These are phyloP conservation scores for Myxozyma mucilagina DNA, from an alignment of 805 yeast genomes.

Conservation along the genomic window DNA sequence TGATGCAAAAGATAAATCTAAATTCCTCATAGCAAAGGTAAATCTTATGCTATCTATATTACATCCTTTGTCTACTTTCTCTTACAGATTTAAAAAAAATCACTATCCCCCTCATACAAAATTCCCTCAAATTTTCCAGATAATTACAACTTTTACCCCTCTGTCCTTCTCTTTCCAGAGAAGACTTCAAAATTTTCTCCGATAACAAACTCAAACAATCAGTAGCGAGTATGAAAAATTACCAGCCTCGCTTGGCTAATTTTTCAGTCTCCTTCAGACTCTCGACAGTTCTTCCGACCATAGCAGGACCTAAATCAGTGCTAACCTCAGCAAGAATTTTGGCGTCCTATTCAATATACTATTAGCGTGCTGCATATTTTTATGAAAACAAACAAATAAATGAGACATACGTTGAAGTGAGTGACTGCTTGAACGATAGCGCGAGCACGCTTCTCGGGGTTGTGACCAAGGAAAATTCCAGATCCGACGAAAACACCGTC, in stretches of 20 bases:
- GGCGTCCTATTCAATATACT: conserved; percentile 46
- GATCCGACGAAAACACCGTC: conserved; percentile 79
- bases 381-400: background rate
- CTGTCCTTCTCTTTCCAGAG: too few relatives aligned
- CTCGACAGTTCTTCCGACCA: conserved; percentile 69
- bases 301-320: conserved; percentile 70
- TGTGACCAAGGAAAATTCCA: conserved; percentile 72
- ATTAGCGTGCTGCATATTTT: background rate
- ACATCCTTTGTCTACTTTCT: too few relatives aligned
- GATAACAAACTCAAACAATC: too few relatives aligned
- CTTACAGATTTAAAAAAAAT: too few relatives aligned
- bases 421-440: conserved; percentile 83
- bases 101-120: too few relatives aligned
- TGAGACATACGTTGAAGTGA: conserved; percentile 49
- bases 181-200: too few relatives aligned
- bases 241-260: conserved; percentile 33
- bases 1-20: background rate
- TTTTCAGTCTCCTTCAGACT: conserved; percentile 49
- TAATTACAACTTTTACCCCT: too few relatives aligned
- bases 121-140: too few relatives aligned
- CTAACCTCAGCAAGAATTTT: conserved; percentile 61
- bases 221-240: background rate
- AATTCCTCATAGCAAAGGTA: background rate
- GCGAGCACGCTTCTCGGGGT: conserved; percentile 70
- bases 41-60: background rate